Evolutionary conservation across 2,329 filamentous ascomycete genomes (phyloP).

Genomic region (Fusarium cyanostomum): DNA sequence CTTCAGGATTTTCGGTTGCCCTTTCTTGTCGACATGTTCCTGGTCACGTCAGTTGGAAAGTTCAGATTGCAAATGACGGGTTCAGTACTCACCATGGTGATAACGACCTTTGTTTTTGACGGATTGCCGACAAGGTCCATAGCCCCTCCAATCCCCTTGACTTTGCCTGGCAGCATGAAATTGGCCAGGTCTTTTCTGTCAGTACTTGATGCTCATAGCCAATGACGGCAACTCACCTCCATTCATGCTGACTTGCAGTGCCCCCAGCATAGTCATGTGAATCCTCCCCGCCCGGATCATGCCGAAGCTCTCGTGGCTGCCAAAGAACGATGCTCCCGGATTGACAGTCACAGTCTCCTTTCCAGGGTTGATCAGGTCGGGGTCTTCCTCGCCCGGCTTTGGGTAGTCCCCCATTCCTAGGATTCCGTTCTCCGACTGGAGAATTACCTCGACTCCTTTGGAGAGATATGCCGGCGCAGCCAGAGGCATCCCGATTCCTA

Average conservation of each 20-base stretch:
- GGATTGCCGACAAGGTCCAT: constrained; percentile 95
- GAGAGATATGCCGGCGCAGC: constrained; percentile 83
- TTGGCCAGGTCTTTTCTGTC: constrained; percentile 74
- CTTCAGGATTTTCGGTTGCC: constrained; percentile 89
- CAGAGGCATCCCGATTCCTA: constrained; percentile 93
- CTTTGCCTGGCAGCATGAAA: constrained; percentile 91
- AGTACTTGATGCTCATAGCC: background rate
- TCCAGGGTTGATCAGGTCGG: constrained; percentile 89
- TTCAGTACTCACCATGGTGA: constrained; percentile 69
- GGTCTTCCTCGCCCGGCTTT: constrained; percentile 77
- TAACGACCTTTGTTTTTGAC: constrained; percentile 84
- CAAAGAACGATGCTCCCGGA: constrained; percentile 80
- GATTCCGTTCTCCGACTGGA: constrained; percentile 83
- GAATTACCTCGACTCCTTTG: constrained; percentile 76
- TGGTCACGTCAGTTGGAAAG: background rate
- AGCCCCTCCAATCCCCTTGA: constrained; percentile 91
- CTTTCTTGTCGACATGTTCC: constrained; percentile 94
- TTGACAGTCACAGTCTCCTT: constrained; percentile 89
- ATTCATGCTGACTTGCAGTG: constrained; percentile 82
- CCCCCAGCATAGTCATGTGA: constrained; percentile 85
- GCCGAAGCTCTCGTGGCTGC: constrained; percentile 86
- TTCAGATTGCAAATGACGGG: too few species aligned
- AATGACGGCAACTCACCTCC: constrained; percentile 46
- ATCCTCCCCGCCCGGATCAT: constrained; percentile 88
- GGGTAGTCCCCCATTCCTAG: constrained; percentile 76